These are phyloP conservation scores for Vanrija sp. DNA, from an alignment of 1,284 basidiomycete species.

Conservation along the genomic window DNA sequence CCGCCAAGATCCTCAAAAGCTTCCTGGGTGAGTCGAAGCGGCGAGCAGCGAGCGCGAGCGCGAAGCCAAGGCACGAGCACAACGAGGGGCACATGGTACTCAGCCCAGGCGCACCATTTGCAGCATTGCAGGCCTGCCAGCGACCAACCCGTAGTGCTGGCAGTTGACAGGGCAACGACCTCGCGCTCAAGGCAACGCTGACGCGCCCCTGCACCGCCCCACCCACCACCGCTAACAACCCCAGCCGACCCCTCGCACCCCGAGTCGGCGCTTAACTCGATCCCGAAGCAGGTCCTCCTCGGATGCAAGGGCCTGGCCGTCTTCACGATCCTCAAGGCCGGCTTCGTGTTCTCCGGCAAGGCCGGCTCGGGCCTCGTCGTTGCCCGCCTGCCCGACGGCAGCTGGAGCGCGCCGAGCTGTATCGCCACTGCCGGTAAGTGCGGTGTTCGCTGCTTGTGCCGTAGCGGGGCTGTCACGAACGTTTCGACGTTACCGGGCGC, in stretches of 20 bases:
- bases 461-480: no score
- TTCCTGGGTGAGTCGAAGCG: constrained; percentile 69
- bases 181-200: neutral
- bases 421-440: constrained; percentile 82
- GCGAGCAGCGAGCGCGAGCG: neutral
- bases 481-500: no score
- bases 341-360: constrained; percentile 94
- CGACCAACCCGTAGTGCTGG: neutral
- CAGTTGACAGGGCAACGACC: neutral
- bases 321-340: constrained; percentile 87
- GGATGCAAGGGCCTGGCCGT: constrained; percentile 88
- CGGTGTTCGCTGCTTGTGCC: neutral
- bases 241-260: constrained; percentile 83
- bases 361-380: constrained; percentile 93
- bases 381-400: constrained; percentile 89
- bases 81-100: no score
- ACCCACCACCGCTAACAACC: neutral
- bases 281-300: constrained; percentile 90
- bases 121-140: no score
- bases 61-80: no score
- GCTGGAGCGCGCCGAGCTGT: constrained; percentile 95
- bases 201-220: no score
- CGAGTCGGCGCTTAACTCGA: constrained; percentile 86
- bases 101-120: no score
- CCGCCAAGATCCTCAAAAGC: constrained; percentile 80